phyloP scores from a whole-genome alignment of 257 asterid genomes.

The Datura wrightii region DNA sequence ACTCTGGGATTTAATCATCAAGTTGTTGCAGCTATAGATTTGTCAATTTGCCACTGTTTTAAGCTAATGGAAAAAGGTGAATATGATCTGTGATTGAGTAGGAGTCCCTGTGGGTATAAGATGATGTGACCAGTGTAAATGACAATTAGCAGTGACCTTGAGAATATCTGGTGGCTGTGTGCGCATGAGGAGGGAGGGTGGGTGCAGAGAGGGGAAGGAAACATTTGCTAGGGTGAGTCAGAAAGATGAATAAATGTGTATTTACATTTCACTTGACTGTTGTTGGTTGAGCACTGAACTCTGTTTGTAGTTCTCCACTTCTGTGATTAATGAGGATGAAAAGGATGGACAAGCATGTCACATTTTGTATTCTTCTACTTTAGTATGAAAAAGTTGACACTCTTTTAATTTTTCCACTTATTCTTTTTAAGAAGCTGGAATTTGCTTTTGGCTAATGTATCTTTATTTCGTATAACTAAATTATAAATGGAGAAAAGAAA shows the following conservation, averaged over 20 bases:
- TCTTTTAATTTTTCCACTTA: not conserved
- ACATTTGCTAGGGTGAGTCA: not conserved
- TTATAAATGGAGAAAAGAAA: not conserved
- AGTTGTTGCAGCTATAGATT: conserved; percentile 17
- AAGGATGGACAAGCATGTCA: not conserved
- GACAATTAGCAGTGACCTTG: conserved; percentile 20
- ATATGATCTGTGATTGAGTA: not conserved
- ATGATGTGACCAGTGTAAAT: not conserved
- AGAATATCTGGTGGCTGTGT: not conserved
- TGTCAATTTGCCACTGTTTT: not conserved
- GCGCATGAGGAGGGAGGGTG: not conserved
- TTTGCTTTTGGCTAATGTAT: not conserved
- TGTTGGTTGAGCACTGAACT: conserved; percentile 5
- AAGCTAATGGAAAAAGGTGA: not conserved
- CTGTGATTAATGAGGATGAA: not conserved
- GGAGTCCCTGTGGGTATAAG: not conserved
- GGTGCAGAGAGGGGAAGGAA: not conserved
- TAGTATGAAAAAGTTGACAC: not conserved
- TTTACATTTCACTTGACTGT: not conserved
- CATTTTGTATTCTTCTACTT: not conserved
- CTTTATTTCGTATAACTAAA: not conserved
- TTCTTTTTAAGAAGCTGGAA: not conserved
- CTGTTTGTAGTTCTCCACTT: conserved; percentile 13
- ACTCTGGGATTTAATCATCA: not conserved
- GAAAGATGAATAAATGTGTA: not conserved